A percentile compares a stretch with the other conserved stretches of the same genome.
These are phyloP conservation scores for Bisporella sp. DNA, from an alignment of 2,329 filamentous ascomycete genomes.

Conservation along the genomic window DNA sequence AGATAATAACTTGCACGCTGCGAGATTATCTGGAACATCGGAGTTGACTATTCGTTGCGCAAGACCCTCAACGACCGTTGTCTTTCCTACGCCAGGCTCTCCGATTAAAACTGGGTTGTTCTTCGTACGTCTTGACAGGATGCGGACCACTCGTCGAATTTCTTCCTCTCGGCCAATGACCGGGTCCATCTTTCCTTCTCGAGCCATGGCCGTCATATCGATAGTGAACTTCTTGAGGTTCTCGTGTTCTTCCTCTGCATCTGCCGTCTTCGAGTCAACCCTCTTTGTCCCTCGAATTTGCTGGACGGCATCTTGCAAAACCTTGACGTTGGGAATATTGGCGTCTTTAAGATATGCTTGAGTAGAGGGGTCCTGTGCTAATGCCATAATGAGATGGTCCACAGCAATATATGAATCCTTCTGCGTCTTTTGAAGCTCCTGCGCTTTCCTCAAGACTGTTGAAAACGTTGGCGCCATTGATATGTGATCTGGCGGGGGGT, in stretches of 20 bases:
- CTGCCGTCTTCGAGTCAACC: constrained; percentile 93
- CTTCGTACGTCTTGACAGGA: constrained; percentile 88
- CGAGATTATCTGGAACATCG: constrained; percentile 92
- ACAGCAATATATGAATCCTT: constrained; percentile 93
- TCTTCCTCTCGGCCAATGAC: constrained; percentile 97
- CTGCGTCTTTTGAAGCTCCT: constrained; percentile 92
- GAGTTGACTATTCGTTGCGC: constrained; percentile 93
- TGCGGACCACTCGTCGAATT: constrained; percentile 84
- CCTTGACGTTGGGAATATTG: constrained; percentile 85
- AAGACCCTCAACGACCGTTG: constrained; percentile 92
- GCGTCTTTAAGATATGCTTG: constrained; percentile 72
- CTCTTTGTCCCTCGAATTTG: constrained; percentile 87
- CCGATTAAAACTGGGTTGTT: constrained; percentile 98
- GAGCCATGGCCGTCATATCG: constrained; percentile 93
- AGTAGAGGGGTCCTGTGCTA: constrained; percentile 72
- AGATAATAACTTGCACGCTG: constrained; percentile 87
- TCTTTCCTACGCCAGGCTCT: constrained; percentile 97
- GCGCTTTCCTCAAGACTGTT: constrained; percentile 74
- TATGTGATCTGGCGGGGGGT: constrained; percentile 86
- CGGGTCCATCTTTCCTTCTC: constrained; percentile 95
- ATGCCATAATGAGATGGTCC: constrained; percentile 83
- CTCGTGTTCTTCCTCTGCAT: constrained; percentile 87
- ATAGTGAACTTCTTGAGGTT: constrained; percentile 98
- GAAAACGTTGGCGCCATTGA: constrained; percentile 76
- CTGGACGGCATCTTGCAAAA: constrained; percentile 84